Evolutionary conservation across 164 flowering plant species (phyloP), one percentile per base, ranked within the genome.

Genomic region (Liriodendron chinense): DNA sequence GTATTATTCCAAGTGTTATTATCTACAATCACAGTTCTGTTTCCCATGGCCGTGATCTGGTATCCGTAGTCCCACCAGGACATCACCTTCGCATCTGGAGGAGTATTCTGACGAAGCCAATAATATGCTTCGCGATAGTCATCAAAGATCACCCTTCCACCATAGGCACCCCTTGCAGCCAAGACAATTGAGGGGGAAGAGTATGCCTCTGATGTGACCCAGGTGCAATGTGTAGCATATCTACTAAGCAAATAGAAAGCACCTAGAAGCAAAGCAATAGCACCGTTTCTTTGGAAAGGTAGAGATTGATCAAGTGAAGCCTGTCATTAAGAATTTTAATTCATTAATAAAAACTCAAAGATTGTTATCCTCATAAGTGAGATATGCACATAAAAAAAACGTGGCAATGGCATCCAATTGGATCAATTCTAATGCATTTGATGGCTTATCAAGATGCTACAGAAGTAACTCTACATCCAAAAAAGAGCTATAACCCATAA

Each of bases 51-150:
- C 74, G 99, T 96, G 74, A 96, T 96, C 80, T 96, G 99, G 82
- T 94, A 96, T 49, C 99, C 99, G 79, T 96, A 96, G 80, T 96
- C 99, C 99, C 98, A 96, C 99, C 98, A 96, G 48, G 98, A 94
- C 98, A 96, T 94, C 78, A 96, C 89, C 86, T 94, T 94, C 66
- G 99, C 98, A 89, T 96, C 98, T 70, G 79, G 86, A 81, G 98
- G 98, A 22, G 99, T 96, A 84, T 96, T 96, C 82, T 96, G 97
- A 13, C 94, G 89, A 66, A 96, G 93, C 99, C 99, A 96, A 82
- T 85, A 96, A 84, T 96, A 96, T 20, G 98, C 98, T 86, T 96
- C 99, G 67, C 99, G 95, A 68, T 96, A 94, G 79, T 96, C 99
- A 82, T 96, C 97, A 85, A 96, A 96, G 59, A 96, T 92, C 71